Conservation (phyloP, 225 moss, liverwort and hornwort species). For the Bryoerythrophyllum caledonicum region DNA sequence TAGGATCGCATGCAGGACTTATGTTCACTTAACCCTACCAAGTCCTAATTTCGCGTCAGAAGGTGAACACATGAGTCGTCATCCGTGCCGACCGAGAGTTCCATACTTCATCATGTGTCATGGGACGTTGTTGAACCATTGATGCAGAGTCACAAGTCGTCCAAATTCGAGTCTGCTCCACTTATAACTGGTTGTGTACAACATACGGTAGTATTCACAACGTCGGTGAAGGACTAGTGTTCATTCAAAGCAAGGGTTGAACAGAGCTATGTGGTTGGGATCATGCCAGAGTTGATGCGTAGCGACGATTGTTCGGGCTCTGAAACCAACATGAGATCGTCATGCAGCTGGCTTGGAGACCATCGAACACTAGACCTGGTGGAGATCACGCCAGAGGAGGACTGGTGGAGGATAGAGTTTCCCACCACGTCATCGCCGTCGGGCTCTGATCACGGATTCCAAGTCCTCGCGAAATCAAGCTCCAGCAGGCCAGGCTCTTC, state of each 20-base stretch:
- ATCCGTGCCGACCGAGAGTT: background rate
- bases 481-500: background rate
- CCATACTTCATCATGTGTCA: background rate
- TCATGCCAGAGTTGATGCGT: constrained; percentile 6
- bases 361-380: background rate
- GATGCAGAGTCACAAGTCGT: too few species aligned
- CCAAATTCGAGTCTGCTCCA: too few species aligned
- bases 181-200: background rate
- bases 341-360: constrained; percentile 15
- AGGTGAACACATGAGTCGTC: too few species aligned
- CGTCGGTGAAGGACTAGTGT: background rate
- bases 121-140: too few species aligned
- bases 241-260: background rate
- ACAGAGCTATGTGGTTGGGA: background rate
- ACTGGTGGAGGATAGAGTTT: constrained; percentile 13
- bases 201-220: background rate
- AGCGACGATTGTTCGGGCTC: background rate
- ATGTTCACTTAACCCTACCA: too few species aligned
- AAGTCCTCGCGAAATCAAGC: background rate
- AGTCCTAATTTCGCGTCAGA: too few species aligned
- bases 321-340: constrained; percentile 10
- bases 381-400: constrained; percentile 7
- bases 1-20: too few species aligned
- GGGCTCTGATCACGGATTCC: background rate
- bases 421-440: background rate